phyloP scores from a whole-genome alignment of 495 filamentous ascomycete species.

The Astrothelium subdiscretum region DNA sequence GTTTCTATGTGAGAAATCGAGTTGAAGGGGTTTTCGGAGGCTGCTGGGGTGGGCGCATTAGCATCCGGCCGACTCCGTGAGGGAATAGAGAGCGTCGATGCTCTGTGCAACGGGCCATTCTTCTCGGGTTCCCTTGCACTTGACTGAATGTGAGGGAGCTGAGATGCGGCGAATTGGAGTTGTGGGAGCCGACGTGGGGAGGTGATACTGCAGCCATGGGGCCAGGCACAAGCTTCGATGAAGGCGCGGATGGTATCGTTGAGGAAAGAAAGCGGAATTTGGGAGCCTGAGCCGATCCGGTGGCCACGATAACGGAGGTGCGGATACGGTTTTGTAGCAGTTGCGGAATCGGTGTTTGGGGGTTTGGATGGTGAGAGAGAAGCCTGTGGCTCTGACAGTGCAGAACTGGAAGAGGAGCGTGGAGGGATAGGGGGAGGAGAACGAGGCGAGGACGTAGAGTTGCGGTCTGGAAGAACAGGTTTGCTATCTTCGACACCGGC shows the following conservation, averaged over 20 bases:
- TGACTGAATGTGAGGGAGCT: too few species aligned
- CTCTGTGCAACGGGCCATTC: too few species aligned
- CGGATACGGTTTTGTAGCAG: neutral
- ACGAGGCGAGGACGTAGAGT: neutral
- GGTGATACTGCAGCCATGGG: constrained; percentile 63
- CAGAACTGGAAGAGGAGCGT: neutral
- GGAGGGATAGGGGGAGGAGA: neutral
- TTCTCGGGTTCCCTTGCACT: too few species aligned
- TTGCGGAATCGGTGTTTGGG: neutral
- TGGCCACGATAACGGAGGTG: constrained; percentile 29
- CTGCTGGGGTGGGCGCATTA: neutral
- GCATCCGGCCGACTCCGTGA: neutral
- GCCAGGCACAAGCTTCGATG: constrained; percentile 67
- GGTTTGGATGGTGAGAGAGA: neutral
- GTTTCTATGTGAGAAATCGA: neutral
- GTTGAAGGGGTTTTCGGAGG: neutral
- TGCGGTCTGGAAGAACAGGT: neutral
- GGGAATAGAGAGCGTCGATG: neutral
- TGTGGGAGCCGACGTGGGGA: constrained; percentile 24
- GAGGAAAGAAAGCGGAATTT: constrained; percentile 68
- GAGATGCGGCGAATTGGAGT: constrained; percentile 9
- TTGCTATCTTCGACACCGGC: neutral
- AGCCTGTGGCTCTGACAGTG: neutral
- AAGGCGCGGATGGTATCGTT: constrained; percentile 59
- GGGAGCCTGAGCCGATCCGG: constrained; percentile 49